Percentiles rank a stretch among this genome's conserved stretches.
Evolutionary conservation across 2,329 filamentous ascomycete genomes (phyloP).

Genomic region (Myotisia sp.): DNA sequence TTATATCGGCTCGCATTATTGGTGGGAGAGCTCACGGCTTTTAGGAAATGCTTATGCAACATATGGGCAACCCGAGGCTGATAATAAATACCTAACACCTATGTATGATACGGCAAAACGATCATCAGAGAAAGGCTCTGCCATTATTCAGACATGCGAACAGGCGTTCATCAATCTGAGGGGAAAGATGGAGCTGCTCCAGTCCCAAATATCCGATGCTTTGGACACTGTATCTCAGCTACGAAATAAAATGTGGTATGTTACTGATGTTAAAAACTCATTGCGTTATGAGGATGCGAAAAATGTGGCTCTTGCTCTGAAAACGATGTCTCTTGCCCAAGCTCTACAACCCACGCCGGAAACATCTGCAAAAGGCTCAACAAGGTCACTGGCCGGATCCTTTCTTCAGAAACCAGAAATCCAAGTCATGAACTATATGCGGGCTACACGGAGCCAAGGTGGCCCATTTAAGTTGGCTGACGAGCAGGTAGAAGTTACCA

Average conservation of each 20-base stretch:
- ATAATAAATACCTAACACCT: slow-evolving; percentile 56
- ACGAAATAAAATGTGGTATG: slow-evolving; percentile 97
- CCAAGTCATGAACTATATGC: slow-evolving; percentile 75
- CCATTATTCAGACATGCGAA: slow-evolving; percentile 25
- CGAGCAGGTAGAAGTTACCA: slow-evolving; percentile 75
- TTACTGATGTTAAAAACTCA: slow-evolving; percentile 83
- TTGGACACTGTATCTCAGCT: slow-evolving; percentile 59
- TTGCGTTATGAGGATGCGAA: slow-evolving; percentile 74
- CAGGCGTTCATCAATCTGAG: slow-evolving; percentile 60
- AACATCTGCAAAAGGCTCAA: slow-evolving; percentile 25
- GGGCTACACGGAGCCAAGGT: slow-evolving; percentile 67
- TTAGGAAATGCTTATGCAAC: slow-evolving; percentile 47
- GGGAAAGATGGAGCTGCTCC: slow-evolving; percentile 65
- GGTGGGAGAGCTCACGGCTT: slow-evolving; percentile 69
- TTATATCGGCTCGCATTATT: slow-evolving; percentile 70
- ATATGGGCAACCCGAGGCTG: slow-evolving; percentile 44
- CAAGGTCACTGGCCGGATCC: slow-evolving; percentile 37
- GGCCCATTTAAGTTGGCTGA: slow-evolving; percentile 94
- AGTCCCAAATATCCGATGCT: slow-evolving; percentile 59
- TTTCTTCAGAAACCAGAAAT: slow-evolving; percentile 69
- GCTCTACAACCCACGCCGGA: slow-evolving; percentile 19
- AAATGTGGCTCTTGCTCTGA: slow-evolving; percentile 73
- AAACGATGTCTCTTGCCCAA: slow-evolving; percentile 62
- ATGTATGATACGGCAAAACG: slow-evolving; percentile 46
- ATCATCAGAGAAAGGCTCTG: slow-evolving; percentile 20